phyloP scores from a whole-genome alignment of 352 stramenopile species.

The Globisporangium alternatum region DNA sequence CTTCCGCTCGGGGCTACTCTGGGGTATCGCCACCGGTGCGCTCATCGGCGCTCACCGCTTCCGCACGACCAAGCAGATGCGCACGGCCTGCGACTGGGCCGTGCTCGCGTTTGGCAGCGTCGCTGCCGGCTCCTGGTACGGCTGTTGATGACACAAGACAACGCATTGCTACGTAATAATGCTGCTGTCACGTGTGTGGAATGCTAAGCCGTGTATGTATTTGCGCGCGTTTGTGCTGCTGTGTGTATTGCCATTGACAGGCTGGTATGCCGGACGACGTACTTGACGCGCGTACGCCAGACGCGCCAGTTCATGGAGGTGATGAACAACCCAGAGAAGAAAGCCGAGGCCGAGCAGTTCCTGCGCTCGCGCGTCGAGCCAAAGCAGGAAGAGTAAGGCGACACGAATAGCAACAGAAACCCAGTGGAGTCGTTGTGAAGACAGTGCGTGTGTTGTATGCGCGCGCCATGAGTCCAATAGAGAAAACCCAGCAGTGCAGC shows the following conservation, averaged over 20 bases:
- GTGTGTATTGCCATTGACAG: slow-evolving; percentile 18
- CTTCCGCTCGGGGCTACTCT: slow-evolving; percentile 74
- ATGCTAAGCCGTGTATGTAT: neutral
- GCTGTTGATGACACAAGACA: neutral
- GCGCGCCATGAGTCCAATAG: neutral
- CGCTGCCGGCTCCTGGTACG: slow-evolving; percentile 50
- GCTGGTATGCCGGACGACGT: slow-evolving; percentile 57
- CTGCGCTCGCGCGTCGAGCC: slow-evolving; percentile 58
- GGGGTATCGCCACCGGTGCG: slow-evolving; percentile 61
- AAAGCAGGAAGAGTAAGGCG: slow-evolving; percentile 17
- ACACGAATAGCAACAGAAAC: neutral
- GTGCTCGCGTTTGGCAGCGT: slow-evolving; percentile 63
- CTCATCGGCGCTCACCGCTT: slow-evolving; percentile 69
- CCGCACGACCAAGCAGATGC: slow-evolving; percentile 53
- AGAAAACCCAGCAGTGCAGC: neutral
- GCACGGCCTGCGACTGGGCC: slow-evolving; percentile 62
- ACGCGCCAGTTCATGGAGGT: slow-evolving; percentile 81
- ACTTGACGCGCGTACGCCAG: slow-evolving; percentile 48
- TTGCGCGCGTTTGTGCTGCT: neutral
- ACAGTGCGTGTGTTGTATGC: neutral
- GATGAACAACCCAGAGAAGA: slow-evolving; percentile 78
- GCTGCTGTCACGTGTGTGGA: neutral
- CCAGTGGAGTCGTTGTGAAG: neutral
- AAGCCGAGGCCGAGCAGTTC: slow-evolving; percentile 75
- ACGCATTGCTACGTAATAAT: neutral